phyloP scores from a whole-genome alignment of 352 stramenopile species.

The Blastocystis sp. region DNA sequence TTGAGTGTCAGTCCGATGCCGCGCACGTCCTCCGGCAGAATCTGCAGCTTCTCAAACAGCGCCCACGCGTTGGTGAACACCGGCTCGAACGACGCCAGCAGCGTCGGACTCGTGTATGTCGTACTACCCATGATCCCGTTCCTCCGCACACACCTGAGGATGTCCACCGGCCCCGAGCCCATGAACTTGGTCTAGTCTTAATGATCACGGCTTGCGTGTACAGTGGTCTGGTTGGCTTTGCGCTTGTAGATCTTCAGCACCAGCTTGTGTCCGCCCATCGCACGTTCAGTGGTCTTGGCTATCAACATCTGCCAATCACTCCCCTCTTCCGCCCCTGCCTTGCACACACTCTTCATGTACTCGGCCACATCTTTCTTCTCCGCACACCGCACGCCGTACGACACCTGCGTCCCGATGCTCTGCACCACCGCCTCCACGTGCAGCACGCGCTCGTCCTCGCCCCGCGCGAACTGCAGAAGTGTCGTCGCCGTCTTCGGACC shows the following conservation, averaged over 20 bases:
- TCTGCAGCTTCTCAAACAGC: neutral
- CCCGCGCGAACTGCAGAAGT: neutral
- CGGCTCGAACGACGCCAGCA: neutral
- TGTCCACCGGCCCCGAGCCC: constrained; percentile 51
- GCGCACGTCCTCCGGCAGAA: constrained; percentile 35
- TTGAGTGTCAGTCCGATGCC: constrained; percentile 35
- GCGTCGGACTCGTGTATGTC: neutral
- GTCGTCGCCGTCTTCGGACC: constrained; percentile 29
- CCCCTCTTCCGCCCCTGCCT: neutral
- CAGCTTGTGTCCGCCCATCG: constrained; percentile 15
- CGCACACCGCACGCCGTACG: constrained; percentile 45
- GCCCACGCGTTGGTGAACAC: neutral
- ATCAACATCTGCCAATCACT: constrained; percentile 3
- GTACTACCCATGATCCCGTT: neutral
- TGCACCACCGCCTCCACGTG: neutral
- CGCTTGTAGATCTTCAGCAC: constrained; percentile 55
- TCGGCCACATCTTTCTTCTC: neutral
- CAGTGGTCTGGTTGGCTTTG: neutral
- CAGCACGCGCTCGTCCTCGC: constrained; percentile 17
- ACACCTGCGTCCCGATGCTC: constrained; percentile 38
- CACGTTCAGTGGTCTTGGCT: neutral
- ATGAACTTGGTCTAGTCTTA: constrained; percentile 19
- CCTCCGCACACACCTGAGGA: constrained; percentile 15
- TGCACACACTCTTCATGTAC: constrained; percentile 13
- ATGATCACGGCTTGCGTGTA: neutral